Evolutionary conservation across 2,329 filamentous ascomycete species (phyloP).

Genomic region (Curvularia lunata): DNA sequence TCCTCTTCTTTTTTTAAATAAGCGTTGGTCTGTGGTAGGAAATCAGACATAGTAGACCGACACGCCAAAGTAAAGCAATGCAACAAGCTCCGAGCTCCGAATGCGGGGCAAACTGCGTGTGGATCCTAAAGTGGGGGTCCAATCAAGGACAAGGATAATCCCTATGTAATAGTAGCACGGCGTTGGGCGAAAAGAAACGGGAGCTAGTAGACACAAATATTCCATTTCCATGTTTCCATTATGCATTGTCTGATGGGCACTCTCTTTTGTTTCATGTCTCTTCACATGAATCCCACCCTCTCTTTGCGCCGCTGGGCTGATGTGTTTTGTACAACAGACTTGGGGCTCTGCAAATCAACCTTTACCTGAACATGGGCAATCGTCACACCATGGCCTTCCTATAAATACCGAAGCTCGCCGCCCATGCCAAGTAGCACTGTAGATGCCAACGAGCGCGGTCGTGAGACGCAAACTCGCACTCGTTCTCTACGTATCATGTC

Average conservation of each 20-base stretch:
- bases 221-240: neutral
- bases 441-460: neutral
- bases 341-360: neutral
- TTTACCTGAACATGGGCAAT: slow-evolving; percentile 3
- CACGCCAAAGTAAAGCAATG: neutral
- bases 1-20: too few relatives aligned
- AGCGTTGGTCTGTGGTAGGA: neutral
- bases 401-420: neutral
- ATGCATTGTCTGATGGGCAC: neutral
- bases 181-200: neutral
- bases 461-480: neutral
- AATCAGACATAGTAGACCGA: neutral
- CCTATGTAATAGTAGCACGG: neutral
- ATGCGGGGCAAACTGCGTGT: slow-evolving; percentile 1
- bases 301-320: neutral
- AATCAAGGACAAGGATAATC: neutral
- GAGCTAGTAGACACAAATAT: neutral
- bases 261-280: slow-evolving; percentile 8
- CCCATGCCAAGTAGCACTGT: neutral
- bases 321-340: neutral
- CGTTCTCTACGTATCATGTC: neutral
- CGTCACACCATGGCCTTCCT: slow-evolving; percentile 5
- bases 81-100: slow-evolving; percentile 1
- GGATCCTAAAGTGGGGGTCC: neutral
- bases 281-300: slow-evolving; percentile 4